These are phyloP conservation scores for Simplicillium sp. DNA, from an alignment of 2,329 filamentous ascomycete genomes.

Conservation along the genomic window DNA sequence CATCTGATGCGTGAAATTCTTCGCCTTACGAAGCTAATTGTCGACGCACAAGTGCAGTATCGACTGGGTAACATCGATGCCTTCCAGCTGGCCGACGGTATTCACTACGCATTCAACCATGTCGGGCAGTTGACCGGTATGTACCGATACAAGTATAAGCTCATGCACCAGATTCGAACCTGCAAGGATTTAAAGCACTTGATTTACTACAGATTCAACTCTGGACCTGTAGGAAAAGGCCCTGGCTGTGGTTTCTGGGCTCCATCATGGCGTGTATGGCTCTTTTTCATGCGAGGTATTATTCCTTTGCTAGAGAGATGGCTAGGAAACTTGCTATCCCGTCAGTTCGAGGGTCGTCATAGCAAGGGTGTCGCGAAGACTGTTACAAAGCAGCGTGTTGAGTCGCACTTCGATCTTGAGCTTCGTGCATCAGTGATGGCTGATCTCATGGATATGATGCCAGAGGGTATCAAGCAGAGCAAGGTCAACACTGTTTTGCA, in stretches of 20 bases:
- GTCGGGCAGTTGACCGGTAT: conserved; percentile 97
- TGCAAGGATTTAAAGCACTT: conserved; percentile 99
- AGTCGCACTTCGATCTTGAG: conserved; percentile 96
- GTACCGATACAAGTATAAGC: conserved; percentile 99
- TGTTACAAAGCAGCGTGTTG: conserved; percentile 96
- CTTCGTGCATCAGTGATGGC: conserved; percentile 97
- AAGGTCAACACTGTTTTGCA: conserved; percentile 98
- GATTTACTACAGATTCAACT: conserved; percentile 98
- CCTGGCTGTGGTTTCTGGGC: conserved; percentile 99
- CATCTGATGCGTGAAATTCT: conserved; percentile 98
- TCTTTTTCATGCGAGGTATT: conserved; percentile 98
- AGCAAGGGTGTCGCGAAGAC: conserved; percentile 99
- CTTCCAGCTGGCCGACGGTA: conserved; percentile 96
- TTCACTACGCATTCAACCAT: conserved; percentile 98
- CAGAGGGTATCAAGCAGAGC: conserved; percentile 97
- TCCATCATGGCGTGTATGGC: conserved; percentile 95
- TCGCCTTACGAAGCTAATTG: conserved; percentile 90
- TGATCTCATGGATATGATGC: conserved; percentile 99
- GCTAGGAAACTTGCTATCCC: conserved; percentile 91
- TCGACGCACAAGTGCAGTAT: conserved; percentile 97
- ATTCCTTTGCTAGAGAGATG: conserved; percentile 94
- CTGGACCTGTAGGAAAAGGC: conserved; percentile 90
- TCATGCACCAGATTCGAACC: conserved; percentile 98
- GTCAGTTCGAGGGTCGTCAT: conserved; percentile 96
- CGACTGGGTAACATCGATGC: conserved; percentile 96